A percentile compares a stretch with the other conserved stretches of the same genome.
These are phyloP conservation scores for Phytophthora agathidicida DNA, from an alignment of 352 stramenopile species.

Conservation along the genomic window DNA sequence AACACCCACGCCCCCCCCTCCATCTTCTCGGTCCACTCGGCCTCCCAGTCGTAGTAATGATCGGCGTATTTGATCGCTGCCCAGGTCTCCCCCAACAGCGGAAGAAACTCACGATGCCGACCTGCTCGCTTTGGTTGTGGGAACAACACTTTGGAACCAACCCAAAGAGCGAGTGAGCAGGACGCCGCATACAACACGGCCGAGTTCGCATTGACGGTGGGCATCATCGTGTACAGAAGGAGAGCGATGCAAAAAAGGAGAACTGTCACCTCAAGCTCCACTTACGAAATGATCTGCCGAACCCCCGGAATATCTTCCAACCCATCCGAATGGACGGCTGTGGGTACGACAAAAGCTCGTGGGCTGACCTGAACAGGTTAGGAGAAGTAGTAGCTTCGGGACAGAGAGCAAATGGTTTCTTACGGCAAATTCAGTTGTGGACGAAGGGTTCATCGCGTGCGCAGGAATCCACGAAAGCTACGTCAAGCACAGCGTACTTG, in stretches of 20 bases:
- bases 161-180: slow-evolving; percentile 21
- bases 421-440: too few species aligned
- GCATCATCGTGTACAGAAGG: background rate
- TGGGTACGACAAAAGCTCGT: too few species aligned
- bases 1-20: slow-evolving; percentile 37
- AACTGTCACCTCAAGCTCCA: too few species aligned
- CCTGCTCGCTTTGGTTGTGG: slow-evolving; percentile 21
- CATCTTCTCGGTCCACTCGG: slow-evolving; percentile 25
- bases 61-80: slow-evolving; percentile 26
- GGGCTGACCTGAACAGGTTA: too few species aligned
- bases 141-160: slow-evolving; percentile 13
- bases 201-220: slow-evolving; percentile 1
- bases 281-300: slow-evolving; percentile 12
- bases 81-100: slow-evolving; percentile 23
- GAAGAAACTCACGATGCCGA: slow-evolving; percentile 24
- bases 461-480: too few species aligned
- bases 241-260: too few species aligned
- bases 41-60: slow-evolving; percentile 39
- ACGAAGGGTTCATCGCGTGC: too few species aligned
- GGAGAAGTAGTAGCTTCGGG: too few species aligned
- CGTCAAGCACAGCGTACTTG: too few species aligned
- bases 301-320: too few species aligned
- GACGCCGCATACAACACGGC: slow-evolving; percentile 14
- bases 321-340: too few species aligned
- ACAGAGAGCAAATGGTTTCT: too few species aligned